These are phyloP conservation scores for Russula brevipes DNA, from an alignment of 768 basidiomycete species.

Conservation along the genomic window DNA sequence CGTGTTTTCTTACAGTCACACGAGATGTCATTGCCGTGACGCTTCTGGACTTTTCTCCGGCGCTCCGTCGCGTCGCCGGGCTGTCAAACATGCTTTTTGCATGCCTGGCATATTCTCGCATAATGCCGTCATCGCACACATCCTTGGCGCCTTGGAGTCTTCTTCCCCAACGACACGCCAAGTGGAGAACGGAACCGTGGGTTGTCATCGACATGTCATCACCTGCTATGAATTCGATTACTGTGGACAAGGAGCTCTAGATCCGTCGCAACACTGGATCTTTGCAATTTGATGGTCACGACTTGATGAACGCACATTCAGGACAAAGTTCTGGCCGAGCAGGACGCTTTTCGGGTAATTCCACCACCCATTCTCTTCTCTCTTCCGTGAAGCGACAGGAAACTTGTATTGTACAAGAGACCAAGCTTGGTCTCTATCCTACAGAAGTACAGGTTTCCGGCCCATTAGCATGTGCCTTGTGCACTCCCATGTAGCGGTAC, in stretches of 20 bases:
- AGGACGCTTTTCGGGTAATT: not conserved
- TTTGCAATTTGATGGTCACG: not conserved
- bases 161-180: not conserved
- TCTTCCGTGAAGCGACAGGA: too few species aligned
- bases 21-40: not conserved
- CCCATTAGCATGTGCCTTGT: not conserved
- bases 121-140: conserved; percentile 9
- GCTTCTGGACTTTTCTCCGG: not conserved
- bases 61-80: conserved; percentile 13
- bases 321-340: not conserved
- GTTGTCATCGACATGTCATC: too few species aligned
- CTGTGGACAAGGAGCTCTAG: not conserved
- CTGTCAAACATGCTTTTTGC: conserved; percentile 9
- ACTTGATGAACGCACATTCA: not conserved
- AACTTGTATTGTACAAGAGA: too few species aligned
- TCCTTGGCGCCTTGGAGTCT: not conserved
- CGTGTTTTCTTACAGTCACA: too few species aligned
- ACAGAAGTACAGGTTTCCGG: too few species aligned
- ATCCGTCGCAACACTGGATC: not conserved
- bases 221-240: not conserved
- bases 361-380: not conserved
- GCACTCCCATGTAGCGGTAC: too few species aligned
- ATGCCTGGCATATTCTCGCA: not conserved
- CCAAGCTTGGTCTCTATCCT: too few species aligned
- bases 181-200: not conserved